Evolutionary conservation across 2,329 filamentous ascomycete species (phyloP), one percentile per base, ranked within the genome.

Genomic region (Neonectria hederae): DNA sequence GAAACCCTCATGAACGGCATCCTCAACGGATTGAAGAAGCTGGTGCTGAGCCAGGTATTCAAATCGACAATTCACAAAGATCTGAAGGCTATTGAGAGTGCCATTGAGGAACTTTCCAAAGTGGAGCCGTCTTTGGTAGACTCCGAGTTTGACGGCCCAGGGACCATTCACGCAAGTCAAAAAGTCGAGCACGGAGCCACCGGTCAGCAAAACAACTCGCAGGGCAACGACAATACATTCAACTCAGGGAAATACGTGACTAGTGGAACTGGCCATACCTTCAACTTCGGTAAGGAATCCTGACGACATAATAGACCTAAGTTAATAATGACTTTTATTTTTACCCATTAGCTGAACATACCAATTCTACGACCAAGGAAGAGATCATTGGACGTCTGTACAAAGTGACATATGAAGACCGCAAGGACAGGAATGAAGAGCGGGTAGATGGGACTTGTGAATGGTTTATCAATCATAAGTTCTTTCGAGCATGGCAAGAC

Each of bases 341-440:
- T n/a, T n/a, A n/a, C n/a, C n/a, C n/a, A 42, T 42, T 8, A 42
- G 38, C 11, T 21, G 38, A 42, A 42, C 8, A 10, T 11, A n/a
- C 2, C 2, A 42, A 11, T 11, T 9, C 38, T n/a, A 42, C n/a
- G n/a, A 42, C 3, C 7, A 42, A 5, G n/a, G 9, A 10, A 21
- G n/a, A 42, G 8, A 4, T 42, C 38, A 42, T 42, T 9, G 38
- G 38, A 42, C 0, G n/a, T 5, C n/a, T 42, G 2, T 42, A 21
- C 38, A 42, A 42, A 21, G 38, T 42, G n/a, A 21, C 64, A 3
- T 70, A 70, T 14, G n/a, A 28, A n/a, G 66, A 69, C 19, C 26
- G 57, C n/a, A 71, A 71, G 26, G 30, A 71, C 5, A 42, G 66
- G 49, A 70, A 71, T 14, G 56, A 57, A 4, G 13, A 57, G 5